Base-by-base conservation (phyloP, 306 rosid species). In the Sesbania bispinosa region DNA sequence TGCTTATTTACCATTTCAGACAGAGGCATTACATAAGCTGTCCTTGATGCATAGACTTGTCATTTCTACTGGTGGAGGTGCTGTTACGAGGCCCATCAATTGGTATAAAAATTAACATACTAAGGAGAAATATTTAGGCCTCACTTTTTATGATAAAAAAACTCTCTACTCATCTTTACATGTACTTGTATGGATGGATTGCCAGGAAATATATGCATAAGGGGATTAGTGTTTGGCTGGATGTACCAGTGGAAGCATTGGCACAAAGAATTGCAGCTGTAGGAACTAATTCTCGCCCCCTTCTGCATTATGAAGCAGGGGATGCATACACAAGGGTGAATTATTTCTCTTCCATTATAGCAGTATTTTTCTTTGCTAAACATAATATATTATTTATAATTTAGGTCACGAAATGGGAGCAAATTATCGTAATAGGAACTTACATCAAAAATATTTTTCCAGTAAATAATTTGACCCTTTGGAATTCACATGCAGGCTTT, bases 31-130 rank as follows among this genome's bases (percentile, higher is more conserved):
- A 82, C 81, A 27, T 65, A 81, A 88, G 81, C 77, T 89, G 57
- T 91, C 97, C 71, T 67, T 67, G 77, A 83, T 80, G 96, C 84
- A 53, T 57, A 85, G 30, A 64, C 64, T 77, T 41, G 95, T 94
- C 71, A 80, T 89, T 83, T 91, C 99, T 69, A 94, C 99, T 38
- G 99, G 99, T 50, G 99, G 99, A 77, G 99, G 97, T 65, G 96
- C 83, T 16, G 99, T 94, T 67, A 61, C 77, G 52, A 84, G 97
- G 81, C 89, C 93, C 23, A 82, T 89, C 76, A 94, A 94, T 86
- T 94, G 99, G 99, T 94, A 91, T 67, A 23, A 67, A 46, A 42
- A 27, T 58, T 55, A 62, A 54, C 67, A 45, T 62, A 30, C 51
- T 41, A 45, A 42, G 38, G 23, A 59, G 60, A 15, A 35, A 73